Evolutionary conservation across 1,284 basidiomycete genomes (phyloP).

Genomic region (Ceratobasidium papillatum): DNA sequence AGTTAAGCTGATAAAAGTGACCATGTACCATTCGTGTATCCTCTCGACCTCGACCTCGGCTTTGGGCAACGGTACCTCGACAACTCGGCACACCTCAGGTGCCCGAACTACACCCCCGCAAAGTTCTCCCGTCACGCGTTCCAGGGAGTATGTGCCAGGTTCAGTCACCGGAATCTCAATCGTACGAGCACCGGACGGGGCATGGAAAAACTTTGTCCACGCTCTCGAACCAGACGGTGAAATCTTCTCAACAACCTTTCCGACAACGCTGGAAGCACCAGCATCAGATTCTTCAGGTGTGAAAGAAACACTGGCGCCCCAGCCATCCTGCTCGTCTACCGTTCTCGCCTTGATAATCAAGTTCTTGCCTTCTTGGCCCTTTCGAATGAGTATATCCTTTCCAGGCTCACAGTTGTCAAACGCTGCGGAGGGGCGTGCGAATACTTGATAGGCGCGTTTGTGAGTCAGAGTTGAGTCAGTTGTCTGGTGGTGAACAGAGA

Average conservation of each 20-base stretch:
- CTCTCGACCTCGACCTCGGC: constrained; percentile 89
- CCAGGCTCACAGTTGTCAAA: constrained; percentile 81
- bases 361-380: constrained; percentile 65
- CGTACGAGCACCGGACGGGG: constrained; percentile 58
- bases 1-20: background rate
- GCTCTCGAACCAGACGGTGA: constrained; percentile 34
- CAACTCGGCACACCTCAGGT: constrained; percentile 78
- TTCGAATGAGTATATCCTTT: constrained; percentile 75
- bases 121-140: constrained; percentile 77
- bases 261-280: constrained; percentile 43
- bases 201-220: constrained; percentile 69
- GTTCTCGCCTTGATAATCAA: constrained; percentile 21
- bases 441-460: constrained; percentile 72
- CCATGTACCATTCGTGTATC: constrained; percentile 85
- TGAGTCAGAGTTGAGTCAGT: constrained; percentile 45
- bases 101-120: constrained; percentile 82
- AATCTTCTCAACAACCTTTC: constrained; percentile 46
- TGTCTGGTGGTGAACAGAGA: constrained; percentile 54
- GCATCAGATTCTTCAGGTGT: background rate
- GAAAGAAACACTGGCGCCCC: constrained; percentile 19
- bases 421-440: constrained; percentile 76
- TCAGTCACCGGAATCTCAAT: constrained; percentile 62
- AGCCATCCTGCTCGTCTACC: constrained; percentile 18
- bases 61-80: constrained; percentile 77
- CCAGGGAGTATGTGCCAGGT: constrained; percentile 86